Conservation (phyloP, 2,329 filamentous ascomycete species). For the Alternaria triticimaculans region DNA sequence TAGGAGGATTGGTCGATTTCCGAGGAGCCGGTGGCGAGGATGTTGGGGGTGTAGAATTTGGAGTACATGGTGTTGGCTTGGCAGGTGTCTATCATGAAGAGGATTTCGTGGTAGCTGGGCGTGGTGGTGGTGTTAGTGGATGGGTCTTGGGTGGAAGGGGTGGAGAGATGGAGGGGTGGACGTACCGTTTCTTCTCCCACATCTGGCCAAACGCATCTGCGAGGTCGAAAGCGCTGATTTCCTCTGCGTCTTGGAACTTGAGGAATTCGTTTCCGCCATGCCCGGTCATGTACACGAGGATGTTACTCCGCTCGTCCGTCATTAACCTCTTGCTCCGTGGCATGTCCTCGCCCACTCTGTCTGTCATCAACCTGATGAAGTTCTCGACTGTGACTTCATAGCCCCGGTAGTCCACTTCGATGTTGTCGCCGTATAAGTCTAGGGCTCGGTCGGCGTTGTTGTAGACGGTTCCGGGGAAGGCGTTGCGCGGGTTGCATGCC, state of each 20-base stretch:
- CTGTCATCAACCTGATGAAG: constrained; percentile 93
- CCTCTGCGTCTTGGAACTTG: constrained; percentile 97
- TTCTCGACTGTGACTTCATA: constrained; percentile 99
- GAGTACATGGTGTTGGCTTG: constrained; percentile 99
- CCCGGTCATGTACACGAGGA: constrained; percentile 98
- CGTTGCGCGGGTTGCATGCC: constrained; percentile 98
- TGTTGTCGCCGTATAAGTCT: constrained; percentile 97
- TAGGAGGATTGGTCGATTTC: constrained; percentile 96
- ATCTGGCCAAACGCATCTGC: constrained; percentile 99
- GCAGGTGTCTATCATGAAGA: constrained; percentile 99
- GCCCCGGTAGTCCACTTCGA: constrained; percentile 96
- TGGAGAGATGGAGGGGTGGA: not conserved
- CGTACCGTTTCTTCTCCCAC: constrained; percentile 98
- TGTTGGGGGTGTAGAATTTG: constrained; percentile 97
- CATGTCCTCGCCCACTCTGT: constrained; percentile 92
- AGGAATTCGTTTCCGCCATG: constrained; percentile 97
- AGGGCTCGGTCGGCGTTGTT: constrained; percentile 96
- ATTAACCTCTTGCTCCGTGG: constrained; percentile 91
- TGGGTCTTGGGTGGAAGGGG: not conserved
- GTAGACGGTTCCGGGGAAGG: constrained; percentile 97
- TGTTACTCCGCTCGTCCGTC: constrained; percentile 95
- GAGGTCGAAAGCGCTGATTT: constrained; percentile 94
- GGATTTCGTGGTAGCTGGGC: constrained; percentile 87
- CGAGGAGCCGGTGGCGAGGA: constrained; percentile 95
- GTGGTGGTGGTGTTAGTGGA: constrained; percentile 2